Conservation (phyloP, 495 filamentous ascomycete genomes). For the Neurospora sp. region DNA sequence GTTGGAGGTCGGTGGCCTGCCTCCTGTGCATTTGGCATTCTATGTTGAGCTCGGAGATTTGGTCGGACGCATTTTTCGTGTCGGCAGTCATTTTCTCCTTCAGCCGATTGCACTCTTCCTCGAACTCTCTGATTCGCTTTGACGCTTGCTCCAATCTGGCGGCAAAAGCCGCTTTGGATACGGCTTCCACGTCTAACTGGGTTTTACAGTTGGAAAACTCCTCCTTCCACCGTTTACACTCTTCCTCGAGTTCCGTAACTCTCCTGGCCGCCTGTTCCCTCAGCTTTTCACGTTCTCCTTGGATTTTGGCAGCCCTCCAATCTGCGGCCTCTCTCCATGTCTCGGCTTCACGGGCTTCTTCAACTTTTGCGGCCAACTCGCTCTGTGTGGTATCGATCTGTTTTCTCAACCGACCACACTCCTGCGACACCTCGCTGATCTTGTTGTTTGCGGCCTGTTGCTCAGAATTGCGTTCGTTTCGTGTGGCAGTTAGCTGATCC, state of each 20-base stretch:
- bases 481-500: neutral
- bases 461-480: neutral
- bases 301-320: neutral
- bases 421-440: neutral
- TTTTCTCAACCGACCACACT: neutral
- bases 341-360: neutral
- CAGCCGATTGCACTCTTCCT: neutral
- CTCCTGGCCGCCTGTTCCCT: neutral
- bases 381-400: neutral
- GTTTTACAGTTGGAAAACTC: neutral
- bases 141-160: neutral
- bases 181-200: neutral
- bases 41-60: neutral
- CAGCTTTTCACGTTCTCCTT: neutral
- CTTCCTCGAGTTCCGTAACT: neutral
- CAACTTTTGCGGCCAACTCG: neutral
- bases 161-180: neutral
- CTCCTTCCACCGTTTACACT: neutral
- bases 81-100: neutral
- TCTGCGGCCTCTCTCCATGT: neutral
- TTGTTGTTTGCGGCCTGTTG: neutral
- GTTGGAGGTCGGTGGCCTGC: neutral
- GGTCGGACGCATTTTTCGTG: neutral
- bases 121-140: neutral
- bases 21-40: neutral